Percentiles rank a stretch among this genome's conserved stretches.
Evolutionary conservation across 177 flowering plant species (phyloP).

Genomic region (Vitis hybrid): DNA sequence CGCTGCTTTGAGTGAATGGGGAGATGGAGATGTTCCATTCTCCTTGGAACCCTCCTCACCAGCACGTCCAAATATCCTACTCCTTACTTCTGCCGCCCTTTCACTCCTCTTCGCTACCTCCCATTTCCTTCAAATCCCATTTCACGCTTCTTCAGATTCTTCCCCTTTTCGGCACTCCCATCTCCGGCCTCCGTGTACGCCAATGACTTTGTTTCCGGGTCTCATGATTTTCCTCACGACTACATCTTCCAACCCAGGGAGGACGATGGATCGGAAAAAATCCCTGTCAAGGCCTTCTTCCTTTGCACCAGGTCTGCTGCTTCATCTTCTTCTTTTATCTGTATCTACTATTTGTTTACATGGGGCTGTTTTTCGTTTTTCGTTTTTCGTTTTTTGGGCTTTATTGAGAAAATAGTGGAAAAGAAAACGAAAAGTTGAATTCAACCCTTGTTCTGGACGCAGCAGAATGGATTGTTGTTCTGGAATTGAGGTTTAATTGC

Average conservation of each 20-base stretch:
- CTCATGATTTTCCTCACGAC: conserved; percentile 19
- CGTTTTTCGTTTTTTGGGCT: background rate
- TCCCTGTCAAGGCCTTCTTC: conserved; percentile 76
- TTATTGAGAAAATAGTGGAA: background rate
- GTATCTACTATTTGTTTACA: background rate
- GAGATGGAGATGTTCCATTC: too few relatives aligned
- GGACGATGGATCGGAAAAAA: conserved; percentile 42
- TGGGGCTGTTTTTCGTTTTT: background rate
- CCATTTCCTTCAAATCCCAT: conserved; percentile 9
- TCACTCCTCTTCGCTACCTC: conserved; percentile 1
- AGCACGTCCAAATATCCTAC: too few relatives aligned
- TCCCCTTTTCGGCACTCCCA: conserved; percentile 50
- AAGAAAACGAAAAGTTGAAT: background rate
- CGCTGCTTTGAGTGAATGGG: too few relatives aligned
- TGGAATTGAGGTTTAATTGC: background rate
- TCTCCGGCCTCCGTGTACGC: conserved; percentile 27
- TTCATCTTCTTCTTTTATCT: background rate
- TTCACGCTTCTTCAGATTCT: conserved; percentile 17
- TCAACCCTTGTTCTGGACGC: background rate
- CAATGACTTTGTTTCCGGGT: conserved; percentile 36
- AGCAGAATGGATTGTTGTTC: background rate
- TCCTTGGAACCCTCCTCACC: too few relatives aligned
- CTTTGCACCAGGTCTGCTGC: conserved; percentile 65
- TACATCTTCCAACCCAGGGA: conserved; percentile 23
- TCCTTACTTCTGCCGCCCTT: background rate